Base-by-base conservation (phyloP, 2,329 filamentous ascomycete species). In the Biscogniauxia marginata region DNA sequence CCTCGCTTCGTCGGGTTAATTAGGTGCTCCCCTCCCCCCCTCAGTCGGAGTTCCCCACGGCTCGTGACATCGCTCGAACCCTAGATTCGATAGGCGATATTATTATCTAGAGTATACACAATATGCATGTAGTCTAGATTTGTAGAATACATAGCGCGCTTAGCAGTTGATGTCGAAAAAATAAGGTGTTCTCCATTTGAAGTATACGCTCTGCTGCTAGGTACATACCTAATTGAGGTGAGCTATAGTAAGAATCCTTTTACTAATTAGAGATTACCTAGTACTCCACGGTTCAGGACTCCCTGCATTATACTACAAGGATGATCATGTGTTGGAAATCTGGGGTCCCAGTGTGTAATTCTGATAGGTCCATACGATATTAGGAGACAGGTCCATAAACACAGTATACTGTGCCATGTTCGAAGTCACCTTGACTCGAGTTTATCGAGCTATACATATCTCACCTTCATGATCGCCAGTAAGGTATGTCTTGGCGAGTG, bases 1-100 rank as follows among this genome's bases (percentile, higher is more conserved):
- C 21, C 45, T 46, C 45, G 45, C 45, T 46, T 46, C 45, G 45
- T 46, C 45, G 45, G 45, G 45, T 46, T 46, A 46, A 46, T 46
- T 46, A 20, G 11, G 45, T 2, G 21, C 19, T 23, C 20, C 19
- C 11, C 7, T 46, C 19, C 11, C 7, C 21, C 18, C 45, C 45
- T 46, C 18, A 8, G 18, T 46, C 45, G 45, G 45, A 46, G 18
- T 46, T 21, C 45, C 45, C 45, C 45, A 46, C 45, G 45, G 11
- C 45, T 39, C 13, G 3, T n/a, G 30, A 39, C 30, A 16, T 39
- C 13, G 30, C 30, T n/a, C n/a, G n/a, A 39, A 39, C 13, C 30
- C 30, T n/a, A 39, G 30, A 4, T 39, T 16, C 9, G 30, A 30
- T 30, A 11, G 25, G n/a, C n/a, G n/a, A n/a, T n/a, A n/a, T n/a